Evolutionary conservation across 257 asterid genomes (phyloP), one percentile per base, ranked within the genome.

Genomic region (Solanum raphanifolium): DNA sequence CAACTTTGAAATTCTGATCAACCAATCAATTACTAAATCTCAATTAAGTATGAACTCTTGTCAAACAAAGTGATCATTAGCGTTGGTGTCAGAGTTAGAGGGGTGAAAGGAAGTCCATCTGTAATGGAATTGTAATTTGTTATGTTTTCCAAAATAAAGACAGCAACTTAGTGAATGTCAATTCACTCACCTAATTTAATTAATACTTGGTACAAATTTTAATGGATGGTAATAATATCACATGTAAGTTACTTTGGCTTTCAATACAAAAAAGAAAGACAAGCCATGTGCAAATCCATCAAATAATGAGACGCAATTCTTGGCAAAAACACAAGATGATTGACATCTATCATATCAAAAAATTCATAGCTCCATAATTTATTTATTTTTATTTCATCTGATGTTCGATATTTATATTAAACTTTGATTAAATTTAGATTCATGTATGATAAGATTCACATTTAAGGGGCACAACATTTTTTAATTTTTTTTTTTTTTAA

Each of bases 241-340:
- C 25, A 43, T 79, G 52, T 43, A 79, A 81, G 29, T 9, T n/a
- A 12, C 43, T 73, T 68, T 62, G 36, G 48, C 23, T 29, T 55
- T 52, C n/a, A 68, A 73, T 72, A 6, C 25, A 83, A 43, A 60
- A 83, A 84, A 62, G 90, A 87, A 85, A 72, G 43, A 89, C 92
- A 90, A 73, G 43, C 74, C 92, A 90, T 90, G 92, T 90, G 91
- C 86, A 16, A 21, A 23, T 36, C 87, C 83, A 85, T n/a, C 90
- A 86, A 74, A 43, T 88, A 18, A 88, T 88, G 79, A 20, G 87
- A 85, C 52, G 27, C 90, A 90, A 41, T 60, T 78, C 29, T 43
- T 74, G 31, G 91, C 91, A 90, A 34, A 81, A 87, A 72, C 92
- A 90, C 92, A 90, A 88, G 87, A 71, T 90, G 87, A 71, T 65